A percentile compares a stretch with the other conserved stretches of the same genome.
Evolutionary conservation across 2,329 filamentous ascomycete genomes (phyloP).

Genomic region (Pseudogymnoascus sp.): DNA sequence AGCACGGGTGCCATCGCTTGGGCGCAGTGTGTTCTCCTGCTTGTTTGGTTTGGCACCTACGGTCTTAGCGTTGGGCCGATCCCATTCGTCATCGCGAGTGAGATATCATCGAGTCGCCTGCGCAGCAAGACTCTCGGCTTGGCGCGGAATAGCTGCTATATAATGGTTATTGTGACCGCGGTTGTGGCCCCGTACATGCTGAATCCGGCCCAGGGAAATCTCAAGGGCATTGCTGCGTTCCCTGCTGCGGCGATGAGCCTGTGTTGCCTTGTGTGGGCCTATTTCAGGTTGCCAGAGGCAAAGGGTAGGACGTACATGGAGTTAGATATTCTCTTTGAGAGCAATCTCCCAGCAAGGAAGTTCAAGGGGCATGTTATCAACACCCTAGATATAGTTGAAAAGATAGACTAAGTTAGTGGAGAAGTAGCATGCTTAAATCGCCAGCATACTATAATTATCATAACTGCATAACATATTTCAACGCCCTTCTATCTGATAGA

Average conservation of each 20-base stretch:
- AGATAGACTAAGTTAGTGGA: not conserved
- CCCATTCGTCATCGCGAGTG: conserved; percentile 16
- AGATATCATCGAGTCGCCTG: conserved; percentile 31
- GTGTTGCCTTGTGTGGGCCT: conserved; percentile 9
- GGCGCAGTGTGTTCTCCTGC: conserved; percentile 32
- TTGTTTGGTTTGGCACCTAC: conserved; percentile 34
- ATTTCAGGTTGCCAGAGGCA: conserved; percentile 28
- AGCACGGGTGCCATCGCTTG: conserved; percentile 29
- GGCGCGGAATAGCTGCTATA: conserved; percentile 47
- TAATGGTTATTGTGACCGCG: conserved; percentile 27
- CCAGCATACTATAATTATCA: no score
- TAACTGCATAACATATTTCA: no score
- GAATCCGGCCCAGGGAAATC: conserved; percentile 22
- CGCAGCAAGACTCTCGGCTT: conserved; percentile 34
- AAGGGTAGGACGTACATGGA: conserved; percentile 18
- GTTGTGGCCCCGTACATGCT: conserved; percentile 63
- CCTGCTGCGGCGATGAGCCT: not conserved
- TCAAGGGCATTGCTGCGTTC: conserved; percentile 12
- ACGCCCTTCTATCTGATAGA: no score
- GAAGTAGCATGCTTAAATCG: no score
- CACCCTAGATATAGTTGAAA: not conserved
- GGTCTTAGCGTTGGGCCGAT: not conserved
- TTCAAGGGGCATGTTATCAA: conserved; percentile 11
- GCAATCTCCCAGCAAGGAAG: conserved; percentile 15
- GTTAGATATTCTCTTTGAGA: conserved; percentile 19